These are phyloP conservation scores for Vitis rupestris DNA, from an alignment of 164 flowering plant genomes.

Conservation along the genomic window DNA sequence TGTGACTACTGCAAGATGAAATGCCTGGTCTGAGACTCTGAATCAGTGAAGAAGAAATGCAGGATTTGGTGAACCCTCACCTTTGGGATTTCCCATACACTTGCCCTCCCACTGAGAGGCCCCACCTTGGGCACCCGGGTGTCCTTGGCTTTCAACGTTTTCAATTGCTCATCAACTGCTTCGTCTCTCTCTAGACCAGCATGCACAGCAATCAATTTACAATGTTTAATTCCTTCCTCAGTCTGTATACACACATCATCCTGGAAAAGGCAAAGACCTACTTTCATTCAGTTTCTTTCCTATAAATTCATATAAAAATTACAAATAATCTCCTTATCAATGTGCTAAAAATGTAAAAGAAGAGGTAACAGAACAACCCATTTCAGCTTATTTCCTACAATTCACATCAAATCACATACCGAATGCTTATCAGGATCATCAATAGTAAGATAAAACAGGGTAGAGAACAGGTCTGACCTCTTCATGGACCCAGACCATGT, in stretches of 20 bases:
- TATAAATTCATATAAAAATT: neutral
- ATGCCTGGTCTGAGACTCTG: too few relatives aligned
- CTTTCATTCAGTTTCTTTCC: neutral
- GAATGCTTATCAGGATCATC: too few relatives aligned
- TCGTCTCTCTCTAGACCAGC: slow-evolving; percentile 71
- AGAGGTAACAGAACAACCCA: too few relatives aligned
- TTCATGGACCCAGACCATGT: slow-evolving; percentile 93
- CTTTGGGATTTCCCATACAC: slow-evolving; percentile 85
- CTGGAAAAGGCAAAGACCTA: slow-evolving; percentile 29
- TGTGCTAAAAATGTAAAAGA: too few relatives aligned
- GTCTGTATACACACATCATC: slow-evolving; percentile 72
- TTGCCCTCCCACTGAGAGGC: slow-evolving; percentile 71
- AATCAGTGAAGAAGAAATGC: neutral
- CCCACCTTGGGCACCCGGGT: slow-evolving; percentile 65
- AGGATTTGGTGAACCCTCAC: slow-evolving; percentile 25
- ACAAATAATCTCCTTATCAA: too few relatives aligned
- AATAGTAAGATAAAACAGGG: neutral
- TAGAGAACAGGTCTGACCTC: slow-evolving; percentile 48
- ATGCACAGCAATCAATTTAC: slow-evolving; percentile 88
- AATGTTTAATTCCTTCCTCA: slow-evolving; percentile 48
- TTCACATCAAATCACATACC: too few relatives aligned
- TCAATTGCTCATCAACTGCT: slow-evolving; percentile 63
- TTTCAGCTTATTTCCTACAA: too few relatives aligned
- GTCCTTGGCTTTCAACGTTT: slow-evolving; percentile 62
- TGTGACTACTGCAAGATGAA: too few relatives aligned